Evolutionary conservation across 2,329 filamentous ascomycete genomes (phyloP).

Genomic region (Aspergillus quadricinctus): DNA sequence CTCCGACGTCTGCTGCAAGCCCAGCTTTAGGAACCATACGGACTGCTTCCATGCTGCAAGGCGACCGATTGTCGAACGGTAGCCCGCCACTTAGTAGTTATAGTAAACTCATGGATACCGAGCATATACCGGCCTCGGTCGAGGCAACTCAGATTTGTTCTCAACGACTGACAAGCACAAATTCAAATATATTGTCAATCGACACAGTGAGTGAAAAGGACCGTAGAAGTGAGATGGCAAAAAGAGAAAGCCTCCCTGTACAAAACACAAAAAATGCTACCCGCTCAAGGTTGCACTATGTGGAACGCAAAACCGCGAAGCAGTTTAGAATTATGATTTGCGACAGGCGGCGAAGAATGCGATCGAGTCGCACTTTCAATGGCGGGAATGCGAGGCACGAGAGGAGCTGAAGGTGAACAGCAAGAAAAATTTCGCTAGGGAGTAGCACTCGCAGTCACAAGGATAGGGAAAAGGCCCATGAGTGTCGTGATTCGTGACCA

Average conservation of each 20-base stretch:
- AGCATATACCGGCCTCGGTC: neutral
- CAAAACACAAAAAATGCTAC: neutral
- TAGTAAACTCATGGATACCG: neutral
- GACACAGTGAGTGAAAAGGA: neutral
- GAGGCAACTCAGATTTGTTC: neutral
- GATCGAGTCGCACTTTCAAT: neutral
- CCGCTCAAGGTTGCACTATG: neutral
- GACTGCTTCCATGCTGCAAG: neutral
- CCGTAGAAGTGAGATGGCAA: neutral
- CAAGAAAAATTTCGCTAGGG: slow-evolving; percentile 8
- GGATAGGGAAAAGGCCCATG: slow-evolving; percentile 11
- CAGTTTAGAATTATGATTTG: neutral
- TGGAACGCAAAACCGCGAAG: neutral
- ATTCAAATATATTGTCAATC: neutral
- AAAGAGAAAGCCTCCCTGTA: neutral
- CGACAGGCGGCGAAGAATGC: neutral
- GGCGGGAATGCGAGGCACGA: neutral
- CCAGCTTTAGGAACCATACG: neutral
- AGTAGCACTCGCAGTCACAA: slow-evolving; percentile 4
- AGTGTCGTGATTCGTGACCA: slow-evolving; percentile 18
- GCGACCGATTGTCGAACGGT: neutral
- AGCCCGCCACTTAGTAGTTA: neutral
- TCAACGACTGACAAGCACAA: neutral
- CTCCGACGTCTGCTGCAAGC: neutral
- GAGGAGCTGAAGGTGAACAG: neutral